These are phyloP conservation scores for Lathyrus tuberosus DNA, from an alignment of 306 rosid species.

Conservation along the genomic window DNA sequence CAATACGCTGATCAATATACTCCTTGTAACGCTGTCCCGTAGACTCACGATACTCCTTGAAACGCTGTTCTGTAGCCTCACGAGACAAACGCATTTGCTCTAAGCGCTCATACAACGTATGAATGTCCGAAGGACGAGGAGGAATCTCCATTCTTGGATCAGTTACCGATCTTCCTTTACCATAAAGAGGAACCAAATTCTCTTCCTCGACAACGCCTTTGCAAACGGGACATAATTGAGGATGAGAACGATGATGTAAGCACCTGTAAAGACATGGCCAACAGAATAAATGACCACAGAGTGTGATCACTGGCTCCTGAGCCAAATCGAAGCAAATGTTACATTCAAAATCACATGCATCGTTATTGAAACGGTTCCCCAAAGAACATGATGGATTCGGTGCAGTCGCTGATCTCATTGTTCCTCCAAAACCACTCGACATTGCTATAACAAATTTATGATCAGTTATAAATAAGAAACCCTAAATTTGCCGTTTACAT, in stretches of 20 bases:
- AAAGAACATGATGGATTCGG: slow-evolving; percentile 62
- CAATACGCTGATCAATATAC: too few species aligned
- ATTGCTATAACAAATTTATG: too few species aligned
- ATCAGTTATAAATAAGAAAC: too few species aligned
- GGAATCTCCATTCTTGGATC: slow-evolving; percentile 89
- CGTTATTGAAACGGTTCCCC: slow-evolving; percentile 51
- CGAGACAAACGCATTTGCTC: too few species aligned
- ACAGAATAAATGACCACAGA: slow-evolving; percentile 88
- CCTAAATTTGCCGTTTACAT: too few species aligned
- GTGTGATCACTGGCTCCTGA: slow-evolving; percentile 84
- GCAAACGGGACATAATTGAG: slow-evolving; percentile 91
- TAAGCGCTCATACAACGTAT: too few species aligned
- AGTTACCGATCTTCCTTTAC: slow-evolving; percentile 72
- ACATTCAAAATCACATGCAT: slow-evolving; percentile 80
- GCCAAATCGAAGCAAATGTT: slow-evolving; percentile 93
- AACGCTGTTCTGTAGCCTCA: slow-evolving; percentile 58
- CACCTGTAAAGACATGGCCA: slow-evolving; percentile 93
- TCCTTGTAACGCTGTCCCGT: too few species aligned
- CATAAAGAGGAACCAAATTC: slow-evolving; percentile 89
- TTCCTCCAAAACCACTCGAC: slow-evolving; percentile 60
- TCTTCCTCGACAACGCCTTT: slow-evolving; percentile 78
- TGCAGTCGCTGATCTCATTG: slow-evolving; percentile 47
- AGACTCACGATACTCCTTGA: too few species aligned
- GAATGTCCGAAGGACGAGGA: slow-evolving; percentile 53
- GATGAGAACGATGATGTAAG: slow-evolving; percentile 89